A percentile compares a stretch with the other conserved stretches of the same genome.
Evolutionary conservation across 1,139 yeast genomes (phyloP).

Genomic region (Pneumocystis wakefieldiae): DNA sequence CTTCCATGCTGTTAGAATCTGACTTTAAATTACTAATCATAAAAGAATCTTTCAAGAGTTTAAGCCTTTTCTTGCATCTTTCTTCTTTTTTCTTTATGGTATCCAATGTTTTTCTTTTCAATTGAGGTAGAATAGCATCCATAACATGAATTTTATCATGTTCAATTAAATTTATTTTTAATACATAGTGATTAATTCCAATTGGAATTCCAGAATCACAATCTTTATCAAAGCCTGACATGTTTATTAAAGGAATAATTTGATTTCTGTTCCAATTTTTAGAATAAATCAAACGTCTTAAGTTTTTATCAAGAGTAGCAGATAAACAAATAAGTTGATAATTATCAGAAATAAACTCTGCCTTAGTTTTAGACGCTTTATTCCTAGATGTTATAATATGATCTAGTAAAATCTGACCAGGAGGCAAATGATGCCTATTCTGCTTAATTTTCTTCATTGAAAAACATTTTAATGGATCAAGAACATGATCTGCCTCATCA

Average conservation of each 20-base stretch:
- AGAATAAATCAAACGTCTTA: not conserved
- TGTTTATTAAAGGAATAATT: not conserved
- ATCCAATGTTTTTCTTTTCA: not conserved
- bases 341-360: not conserved
- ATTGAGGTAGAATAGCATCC: not conserved
- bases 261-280: constrained; percentile 1
- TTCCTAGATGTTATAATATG: not conserved
- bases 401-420: not conserved
- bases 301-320: not conserved
- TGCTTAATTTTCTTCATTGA: not conserved
- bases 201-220: not conserved
- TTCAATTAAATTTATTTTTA: not conserved
- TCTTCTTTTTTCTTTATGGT: not conserved
- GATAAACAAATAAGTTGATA: not conserved
- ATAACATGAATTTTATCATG: not conserved
- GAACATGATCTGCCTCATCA: constrained; percentile 1
- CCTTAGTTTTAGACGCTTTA: not conserved
- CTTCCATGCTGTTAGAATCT: not conserved
- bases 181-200: not conserved
- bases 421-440: not conserved
- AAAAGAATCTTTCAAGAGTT: not conserved
- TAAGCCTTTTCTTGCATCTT: not conserved
- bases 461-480: not conserved
- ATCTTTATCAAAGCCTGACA: not conserved
- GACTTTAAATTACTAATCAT: not conserved